Percentiles rank a stretch among this genome's conserved stretches.
Conservation (phyloP, 2,329 filamentous ascomycete genomes). For the Phyllachora maydis region DNA sequence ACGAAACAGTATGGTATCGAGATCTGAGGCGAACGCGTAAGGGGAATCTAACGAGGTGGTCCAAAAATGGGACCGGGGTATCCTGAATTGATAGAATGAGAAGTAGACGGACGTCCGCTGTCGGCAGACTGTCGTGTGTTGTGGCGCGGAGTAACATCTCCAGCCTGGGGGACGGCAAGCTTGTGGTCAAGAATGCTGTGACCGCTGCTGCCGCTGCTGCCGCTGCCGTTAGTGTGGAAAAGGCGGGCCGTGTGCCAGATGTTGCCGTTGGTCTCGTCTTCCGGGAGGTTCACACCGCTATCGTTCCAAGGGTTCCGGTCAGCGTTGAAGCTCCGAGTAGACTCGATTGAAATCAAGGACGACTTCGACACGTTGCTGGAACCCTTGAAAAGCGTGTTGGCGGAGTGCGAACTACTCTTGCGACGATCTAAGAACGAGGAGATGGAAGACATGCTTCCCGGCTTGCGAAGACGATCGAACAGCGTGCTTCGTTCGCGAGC, state of each 20-base stretch:
- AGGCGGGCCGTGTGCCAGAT: conserved; percentile 34
- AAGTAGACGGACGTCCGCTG: conserved; percentile 81
- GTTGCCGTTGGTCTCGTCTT: conserved; percentile 74
- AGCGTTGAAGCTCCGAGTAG: conserved; percentile 70
- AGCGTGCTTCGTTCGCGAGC: conserved; percentile 62
- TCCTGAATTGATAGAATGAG: conserved; percentile 89
- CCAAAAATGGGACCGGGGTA: conserved; percentile 72
- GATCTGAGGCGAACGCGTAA: too few species aligned
- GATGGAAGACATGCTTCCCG: conserved; percentile 83
- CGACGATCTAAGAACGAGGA: conserved; percentile 89
- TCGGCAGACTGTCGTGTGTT: conserved; percentile 69
- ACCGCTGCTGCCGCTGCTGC: too few species aligned
- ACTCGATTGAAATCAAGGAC: conserved; percentile 89
- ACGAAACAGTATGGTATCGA: too few species aligned
- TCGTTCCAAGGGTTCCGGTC: conserved; percentile 98
- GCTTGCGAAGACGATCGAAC: conserved; percentile 85
- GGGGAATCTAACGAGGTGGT: conserved; percentile 68
- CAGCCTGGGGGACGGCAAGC: conserved; percentile 45
- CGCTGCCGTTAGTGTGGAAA: conserved; percentile 32
- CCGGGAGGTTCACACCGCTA: conserved; percentile 81
- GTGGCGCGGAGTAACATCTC: conserved; percentile 71
- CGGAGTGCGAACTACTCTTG: conserved; percentile 81
- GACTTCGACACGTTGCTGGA: conserved; percentile 83
- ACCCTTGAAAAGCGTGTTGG: conserved; percentile 81
- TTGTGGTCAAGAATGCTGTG: conserved; percentile 43